phyloP scores from a whole-genome alignment of 2,329 filamentous ascomycete genomes.

The Scleromitrula shiraiana region DNA sequence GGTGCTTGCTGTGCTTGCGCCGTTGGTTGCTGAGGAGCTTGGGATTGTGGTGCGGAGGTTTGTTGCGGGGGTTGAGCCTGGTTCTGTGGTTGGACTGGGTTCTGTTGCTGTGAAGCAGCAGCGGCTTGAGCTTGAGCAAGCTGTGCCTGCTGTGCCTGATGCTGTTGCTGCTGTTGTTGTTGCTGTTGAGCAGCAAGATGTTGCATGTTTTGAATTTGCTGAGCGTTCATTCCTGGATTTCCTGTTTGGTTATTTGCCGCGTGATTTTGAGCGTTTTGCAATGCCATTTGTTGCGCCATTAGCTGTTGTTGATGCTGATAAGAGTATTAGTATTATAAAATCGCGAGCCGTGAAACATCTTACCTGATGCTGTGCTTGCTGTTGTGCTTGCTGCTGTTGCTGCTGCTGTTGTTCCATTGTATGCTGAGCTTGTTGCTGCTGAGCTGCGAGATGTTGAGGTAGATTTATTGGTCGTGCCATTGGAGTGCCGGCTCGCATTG shows the following conservation, averaged over 20 bases:
- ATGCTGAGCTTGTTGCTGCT: conserved; percentile 33
- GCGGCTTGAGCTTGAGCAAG: conserved; percentile 30
- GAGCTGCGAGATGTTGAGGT: conserved; percentile 37
- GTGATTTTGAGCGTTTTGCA: conserved; percentile 38
- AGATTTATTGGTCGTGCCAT: conserved; percentile 39
- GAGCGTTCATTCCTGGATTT: conserved; percentile 42
- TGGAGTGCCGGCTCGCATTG: conserved; percentile 38
- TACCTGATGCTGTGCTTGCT: conserved; percentile 30
- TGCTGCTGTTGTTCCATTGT: conserved; percentile 32
- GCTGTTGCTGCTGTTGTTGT: conserved; percentile 32
- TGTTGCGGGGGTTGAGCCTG: conserved; percentile 35
- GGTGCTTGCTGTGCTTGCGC: conserved; percentile 34
- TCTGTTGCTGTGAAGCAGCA: conserved; percentile 36
- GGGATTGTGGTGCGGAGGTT: conserved; percentile 34
- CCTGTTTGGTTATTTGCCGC: conserved; percentile 34
- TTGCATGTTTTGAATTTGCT: conserved; percentile 39
- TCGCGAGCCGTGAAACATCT: background rate
- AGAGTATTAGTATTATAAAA: conserved; percentile 10
- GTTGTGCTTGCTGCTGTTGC: conserved; percentile 34
- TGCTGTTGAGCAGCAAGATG: conserved; percentile 42
- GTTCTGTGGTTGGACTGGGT: conserved; percentile 41
- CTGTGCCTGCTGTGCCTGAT: conserved; percentile 1
- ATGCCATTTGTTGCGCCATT: conserved; percentile 40
- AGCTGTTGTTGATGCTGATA: conserved; percentile 30
- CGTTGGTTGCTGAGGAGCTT: conserved; percentile 31